These are phyloP conservation scores for Chlamydomonas reinhardtii DNA, from an alignment of 163 green algal species.

Conservation along the genomic window DNA sequence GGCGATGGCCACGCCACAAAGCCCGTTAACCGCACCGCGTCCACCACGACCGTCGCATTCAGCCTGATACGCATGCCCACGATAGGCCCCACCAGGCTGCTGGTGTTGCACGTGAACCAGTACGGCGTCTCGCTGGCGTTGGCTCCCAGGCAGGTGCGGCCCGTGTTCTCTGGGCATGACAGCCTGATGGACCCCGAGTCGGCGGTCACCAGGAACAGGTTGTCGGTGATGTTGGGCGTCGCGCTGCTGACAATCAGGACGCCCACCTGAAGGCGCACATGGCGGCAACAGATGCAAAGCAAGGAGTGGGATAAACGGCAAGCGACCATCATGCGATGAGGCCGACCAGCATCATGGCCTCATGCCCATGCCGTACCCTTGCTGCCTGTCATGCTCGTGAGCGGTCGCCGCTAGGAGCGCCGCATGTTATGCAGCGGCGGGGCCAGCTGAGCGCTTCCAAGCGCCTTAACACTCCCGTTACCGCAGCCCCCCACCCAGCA, in stretches of 20 bases:
- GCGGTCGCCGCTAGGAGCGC: too few species aligned
- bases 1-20: neutral
- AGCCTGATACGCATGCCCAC: neutral
- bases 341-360: too few species aligned
- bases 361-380: too few species aligned
- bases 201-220: neutral
- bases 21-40: neutral
- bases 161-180: neutral
- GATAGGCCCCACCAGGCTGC: neutral
- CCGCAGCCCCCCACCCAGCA: too few species aligned
- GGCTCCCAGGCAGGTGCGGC: neutral
- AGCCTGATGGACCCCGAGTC: neutral
- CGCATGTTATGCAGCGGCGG: too few species aligned
- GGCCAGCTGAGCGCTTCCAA: too few species aligned
- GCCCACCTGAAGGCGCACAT: neutral
- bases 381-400: too few species aligned
- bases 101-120: slow-evolving; percentile 1
- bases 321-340: too few species aligned
- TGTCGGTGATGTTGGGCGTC: neutral
- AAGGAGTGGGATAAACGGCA: too few species aligned
- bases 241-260: neutral
- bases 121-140: neutral
- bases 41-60: neutral
- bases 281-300: too few species aligned
- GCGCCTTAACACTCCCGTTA: too few species aligned